phyloP scores from a whole-genome alignment of 2,329 filamentous ascomycete genomes.

The Trichoderma atroviride region DNA sequence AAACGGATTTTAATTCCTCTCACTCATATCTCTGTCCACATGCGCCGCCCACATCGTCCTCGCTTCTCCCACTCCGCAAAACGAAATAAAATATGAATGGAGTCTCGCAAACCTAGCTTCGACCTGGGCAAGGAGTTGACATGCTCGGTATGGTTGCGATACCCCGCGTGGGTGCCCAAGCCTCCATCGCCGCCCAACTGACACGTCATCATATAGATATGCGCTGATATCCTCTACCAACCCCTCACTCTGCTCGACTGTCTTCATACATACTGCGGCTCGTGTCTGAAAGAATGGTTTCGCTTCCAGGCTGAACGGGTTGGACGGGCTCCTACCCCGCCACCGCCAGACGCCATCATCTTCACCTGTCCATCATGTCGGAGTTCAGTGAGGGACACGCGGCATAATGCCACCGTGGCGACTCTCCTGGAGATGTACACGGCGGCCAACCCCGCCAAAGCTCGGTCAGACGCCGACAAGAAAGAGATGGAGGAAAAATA shows the following conservation, averaged over 20 bases:
- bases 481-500: slow-evolving; percentile 75
- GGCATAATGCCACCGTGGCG: slow-evolving; percentile 86
- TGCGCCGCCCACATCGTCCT: neutral
- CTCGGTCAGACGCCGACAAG: slow-evolving; percentile 71
- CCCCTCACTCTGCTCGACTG: slow-evolving; percentile 90
- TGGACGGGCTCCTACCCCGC: slow-evolving; percentile 53
- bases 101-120: slow-evolving; percentile 53
- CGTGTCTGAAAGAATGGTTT: slow-evolving; percentile 97
- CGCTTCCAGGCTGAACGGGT: slow-evolving; percentile 69
- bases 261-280: slow-evolving; percentile 93
- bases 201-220: slow-evolving; percentile 67
- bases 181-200: neutral
- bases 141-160: slow-evolving; percentile 72
- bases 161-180: neutral
- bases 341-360: slow-evolving; percentile 51
- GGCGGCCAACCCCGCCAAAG: slow-evolving; percentile 74
- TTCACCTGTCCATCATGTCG: slow-evolving; percentile 96
- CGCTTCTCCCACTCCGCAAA: neutral
- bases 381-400: slow-evolving; percentile 80
- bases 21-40: neutral
- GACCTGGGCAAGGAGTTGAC: slow-evolving; percentile 93
- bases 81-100: slow-evolving; percentile 48
- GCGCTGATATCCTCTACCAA: slow-evolving; percentile 91
- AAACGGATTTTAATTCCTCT: neutral
- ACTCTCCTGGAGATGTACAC: slow-evolving; percentile 89